These are phyloP conservation scores for Sphagnum magellanicum DNA, from an alignment of 228 moss, liverwort and hornwort species.

Conservation along the genomic window DNA sequence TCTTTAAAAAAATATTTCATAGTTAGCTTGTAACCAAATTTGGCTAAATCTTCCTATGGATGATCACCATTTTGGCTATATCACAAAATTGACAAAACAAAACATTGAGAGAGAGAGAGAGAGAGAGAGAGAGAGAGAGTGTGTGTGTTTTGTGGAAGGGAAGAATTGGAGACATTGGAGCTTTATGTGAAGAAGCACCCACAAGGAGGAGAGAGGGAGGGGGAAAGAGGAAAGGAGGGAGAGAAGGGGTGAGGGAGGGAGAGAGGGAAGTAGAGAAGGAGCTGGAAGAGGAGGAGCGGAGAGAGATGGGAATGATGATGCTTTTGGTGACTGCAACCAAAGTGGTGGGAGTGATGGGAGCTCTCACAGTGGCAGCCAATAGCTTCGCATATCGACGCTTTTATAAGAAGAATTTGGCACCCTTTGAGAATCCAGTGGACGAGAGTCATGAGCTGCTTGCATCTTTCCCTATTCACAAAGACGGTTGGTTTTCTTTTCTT, in stretches of 20 bases:
- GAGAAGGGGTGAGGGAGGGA: not conserved
- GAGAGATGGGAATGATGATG: constrained; percentile 69
- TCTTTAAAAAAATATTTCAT: too few species aligned
- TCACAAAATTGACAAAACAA: too few species aligned
- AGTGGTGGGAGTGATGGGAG: constrained; percentile 64
- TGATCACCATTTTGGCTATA: too few species aligned
- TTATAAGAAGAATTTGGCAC: constrained; percentile 49
- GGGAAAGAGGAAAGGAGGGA: too few species aligned
- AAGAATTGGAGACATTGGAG: too few species aligned
- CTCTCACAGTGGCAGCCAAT: constrained; percentile 73
- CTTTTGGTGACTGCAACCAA: constrained; percentile 82
- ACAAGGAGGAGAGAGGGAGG: too few species aligned
- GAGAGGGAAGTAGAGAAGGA: constrained; percentile 7
- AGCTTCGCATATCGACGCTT: constrained; percentile 71
- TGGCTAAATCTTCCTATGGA: too few species aligned
- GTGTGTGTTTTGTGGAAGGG: too few species aligned
- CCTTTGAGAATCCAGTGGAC: constrained; percentile 67
- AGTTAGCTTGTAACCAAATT: too few species aligned
- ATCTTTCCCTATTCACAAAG: constrained; percentile 66
- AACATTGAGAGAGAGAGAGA: too few species aligned
- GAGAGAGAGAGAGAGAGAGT: too few species aligned
- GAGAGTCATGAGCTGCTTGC: constrained; percentile 81
- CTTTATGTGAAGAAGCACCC: too few species aligned
- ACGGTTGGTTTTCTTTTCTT: constrained; percentile 33
- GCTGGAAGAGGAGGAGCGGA: not conserved